Conservation (phyloP, 1,139 yeast genomes). For the Kurtzmaniella quercitrusa region DNA sequence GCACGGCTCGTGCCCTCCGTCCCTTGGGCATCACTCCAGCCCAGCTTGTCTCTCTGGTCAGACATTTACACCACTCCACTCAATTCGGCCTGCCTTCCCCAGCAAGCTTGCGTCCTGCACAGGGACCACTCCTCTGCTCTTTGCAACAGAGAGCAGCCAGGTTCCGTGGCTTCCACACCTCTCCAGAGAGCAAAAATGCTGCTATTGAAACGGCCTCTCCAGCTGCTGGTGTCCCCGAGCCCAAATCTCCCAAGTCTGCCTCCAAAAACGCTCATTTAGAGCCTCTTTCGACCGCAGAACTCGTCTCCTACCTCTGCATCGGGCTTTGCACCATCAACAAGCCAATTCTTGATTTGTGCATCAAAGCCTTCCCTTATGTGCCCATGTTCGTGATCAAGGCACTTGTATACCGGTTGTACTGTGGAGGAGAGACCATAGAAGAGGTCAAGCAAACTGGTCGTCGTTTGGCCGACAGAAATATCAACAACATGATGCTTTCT, state of each 20-base stretch:
- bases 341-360: constrained; percentile 54
- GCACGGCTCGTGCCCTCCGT: constrained; percentile 5
- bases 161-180: constrained; percentile 1
- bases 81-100: not conserved
- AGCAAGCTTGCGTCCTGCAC: not conserved
- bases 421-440: constrained; percentile 80
- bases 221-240: not conserved
- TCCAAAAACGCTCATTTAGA: constrained; percentile 18
- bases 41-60: constrained; percentile 1
- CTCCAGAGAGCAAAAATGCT: constrained; percentile 5
- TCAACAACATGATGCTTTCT: constrained; percentile 90
- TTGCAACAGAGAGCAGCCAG: not conserved
- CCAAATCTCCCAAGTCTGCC: constrained; percentile 1
- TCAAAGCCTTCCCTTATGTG: constrained; percentile 66
- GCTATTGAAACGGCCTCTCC: not conserved
- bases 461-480: constrained; percentile 64
- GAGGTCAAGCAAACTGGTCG: constrained; percentile 72
- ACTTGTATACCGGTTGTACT: constrained; percentile 76
- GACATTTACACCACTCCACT: not conserved
- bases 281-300: constrained; percentile 35
- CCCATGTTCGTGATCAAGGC: constrained; percentile 70
- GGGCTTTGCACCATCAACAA: constrained; percentile 66
- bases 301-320: constrained; percentile 60
- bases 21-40: constrained; percentile 3
- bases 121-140: not conserved